Percentiles rank a stretch among this genome's conserved stretches.
phyloP scores from a whole-genome alignment of 1,284 basidiomycete genomes.

The Termitomyces sp. region DNA sequence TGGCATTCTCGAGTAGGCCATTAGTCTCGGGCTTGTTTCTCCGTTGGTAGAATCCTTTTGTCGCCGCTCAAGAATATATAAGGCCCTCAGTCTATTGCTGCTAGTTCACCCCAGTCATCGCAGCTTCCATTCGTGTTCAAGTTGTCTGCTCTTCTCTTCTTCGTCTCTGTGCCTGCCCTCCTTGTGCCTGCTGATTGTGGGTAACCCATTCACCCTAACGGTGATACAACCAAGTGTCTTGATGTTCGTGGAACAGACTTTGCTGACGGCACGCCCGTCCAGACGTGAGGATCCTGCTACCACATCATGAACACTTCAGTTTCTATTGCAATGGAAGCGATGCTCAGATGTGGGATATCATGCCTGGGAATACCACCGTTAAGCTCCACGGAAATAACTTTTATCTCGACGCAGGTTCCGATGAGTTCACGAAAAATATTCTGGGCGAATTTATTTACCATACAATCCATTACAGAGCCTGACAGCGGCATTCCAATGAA shows the following conservation, averaged over 20 bases:
- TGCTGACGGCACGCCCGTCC: slow-evolving; percentile 29
- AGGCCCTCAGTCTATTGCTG: not conserved
- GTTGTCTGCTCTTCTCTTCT: not conserved
- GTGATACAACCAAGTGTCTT: slow-evolving; percentile 25
- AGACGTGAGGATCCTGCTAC: slow-evolving; percentile 22
- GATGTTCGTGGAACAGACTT: slow-evolving; percentile 29
- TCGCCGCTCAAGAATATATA: not conserved
- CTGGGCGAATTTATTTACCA: not conserved
- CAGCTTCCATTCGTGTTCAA: not conserved
- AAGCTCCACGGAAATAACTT: slow-evolving; percentile 22
- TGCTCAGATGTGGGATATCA: slow-evolving; percentile 25
- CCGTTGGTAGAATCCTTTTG: not conserved
- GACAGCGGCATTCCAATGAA: slow-evolving; percentile 25
- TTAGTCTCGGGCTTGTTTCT: not conserved
- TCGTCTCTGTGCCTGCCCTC: slow-evolving; percentile 1
- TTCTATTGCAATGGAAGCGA: slow-evolving; percentile 26
- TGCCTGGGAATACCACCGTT: slow-evolving; percentile 22
- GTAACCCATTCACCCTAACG: slow-evolving; percentile 22
- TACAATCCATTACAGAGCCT: slow-evolving; percentile 14
- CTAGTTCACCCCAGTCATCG: not conserved
- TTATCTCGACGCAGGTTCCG: slow-evolving; percentile 27
- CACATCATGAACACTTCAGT: slow-evolving; percentile 10
- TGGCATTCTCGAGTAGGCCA: not conserved
- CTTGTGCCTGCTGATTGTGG: slow-evolving; percentile 5
- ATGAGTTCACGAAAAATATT: slow-evolving; percentile 12